Evolutionary conservation across 1,139 yeast genomes (phyloP).

Genomic region (Tardiomyces depauwii): DNA sequence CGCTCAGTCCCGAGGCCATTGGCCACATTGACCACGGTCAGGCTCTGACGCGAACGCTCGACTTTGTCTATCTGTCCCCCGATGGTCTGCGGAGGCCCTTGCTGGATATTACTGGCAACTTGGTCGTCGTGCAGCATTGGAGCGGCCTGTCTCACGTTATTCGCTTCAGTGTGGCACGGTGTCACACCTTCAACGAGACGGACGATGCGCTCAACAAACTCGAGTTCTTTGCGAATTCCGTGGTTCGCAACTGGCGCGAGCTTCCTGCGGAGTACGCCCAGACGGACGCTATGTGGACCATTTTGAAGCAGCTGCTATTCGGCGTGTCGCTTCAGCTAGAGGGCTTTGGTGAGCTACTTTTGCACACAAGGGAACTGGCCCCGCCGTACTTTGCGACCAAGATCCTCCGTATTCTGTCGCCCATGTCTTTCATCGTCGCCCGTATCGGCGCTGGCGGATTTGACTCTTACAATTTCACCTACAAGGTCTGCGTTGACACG

Average conservation of each 20-base stretch:
- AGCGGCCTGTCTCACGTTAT: slow-evolving; percentile 4
- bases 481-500: slow-evolving; percentile 40
- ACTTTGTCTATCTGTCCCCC: slow-evolving; percentile 5
- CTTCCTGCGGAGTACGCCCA: not conserved
- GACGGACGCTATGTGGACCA: slow-evolving; percentile 13
- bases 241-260: slow-evolving; percentile 5
- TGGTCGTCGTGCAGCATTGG: not conserved
- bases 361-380: slow-evolving; percentile 8
- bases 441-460: slow-evolving; percentile 63
- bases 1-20: slow-evolving; percentile 3
- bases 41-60: slow-evolving; percentile 2
- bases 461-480: slow-evolving; percentile 57
- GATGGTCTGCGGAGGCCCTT: not conserved
- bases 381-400: slow-evolving; percentile 25
- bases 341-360: slow-evolving; percentile 36
- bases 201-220: slow-evolving; percentile 2
- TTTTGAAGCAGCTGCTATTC: slow-evolving; percentile 37
- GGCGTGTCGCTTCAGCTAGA: slow-evolving; percentile 44
- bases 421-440: slow-evolving; percentile 43
- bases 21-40: slow-evolving; percentile 2
- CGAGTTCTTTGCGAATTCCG: slow-evolving; percentile 3
- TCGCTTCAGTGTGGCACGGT: slow-evolving; percentile 11
- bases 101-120: not conserved
- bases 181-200: slow-evolving; percentile 3
- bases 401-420: slow-evolving; percentile 38